A percentile compares a stretch with the other conserved stretches of the same genome.
phyloP scores from a whole-genome alignment of 179 eudicot genomes.

The Sideroxylon spinosum region DNA sequence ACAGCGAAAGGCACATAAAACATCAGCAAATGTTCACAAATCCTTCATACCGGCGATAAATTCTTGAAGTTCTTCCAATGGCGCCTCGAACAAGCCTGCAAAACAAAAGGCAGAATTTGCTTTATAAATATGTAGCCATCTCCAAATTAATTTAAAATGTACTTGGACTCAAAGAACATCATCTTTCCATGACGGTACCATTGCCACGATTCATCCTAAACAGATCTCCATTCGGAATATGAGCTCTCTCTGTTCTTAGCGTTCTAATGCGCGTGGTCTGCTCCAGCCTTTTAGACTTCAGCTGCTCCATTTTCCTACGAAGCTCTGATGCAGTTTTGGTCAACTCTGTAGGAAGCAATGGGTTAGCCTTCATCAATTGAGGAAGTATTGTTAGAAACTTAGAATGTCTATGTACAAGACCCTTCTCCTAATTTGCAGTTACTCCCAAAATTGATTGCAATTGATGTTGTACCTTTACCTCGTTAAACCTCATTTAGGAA shows the following conservation, averaged over 20 bases:
- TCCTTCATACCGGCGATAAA: slow-evolving; percentile 28
- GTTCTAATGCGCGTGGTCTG: slow-evolving; percentile 21
- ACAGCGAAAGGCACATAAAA: not conserved
- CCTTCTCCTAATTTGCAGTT: not conserved
- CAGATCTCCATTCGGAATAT: slow-evolving; percentile 30
- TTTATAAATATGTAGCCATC: not conserved
- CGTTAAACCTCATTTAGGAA: not conserved
- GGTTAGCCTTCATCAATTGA: not conserved
- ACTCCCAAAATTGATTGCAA: not conserved
- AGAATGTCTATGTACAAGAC: not conserved
- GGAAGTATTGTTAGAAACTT: not conserved
- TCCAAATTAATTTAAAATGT: not conserved
- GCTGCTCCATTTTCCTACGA: slow-evolving; percentile 43
- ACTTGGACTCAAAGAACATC: not conserved
- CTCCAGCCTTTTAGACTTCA: slow-evolving; percentile 41
- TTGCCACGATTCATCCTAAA: slow-evolving; percentile 21
- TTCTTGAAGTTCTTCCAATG: slow-evolving; percentile 37
- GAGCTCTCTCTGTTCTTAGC: slow-evolving; percentile 16
- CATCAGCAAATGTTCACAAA: slow-evolving; percentile 20
- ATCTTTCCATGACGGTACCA: slow-evolving; percentile 19
- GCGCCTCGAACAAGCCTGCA: slow-evolving; percentile 34
- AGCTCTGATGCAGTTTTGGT: slow-evolving; percentile 49
- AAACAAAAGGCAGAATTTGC: slow-evolving; percentile 11
- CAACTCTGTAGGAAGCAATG: slow-evolving; percentile 42
- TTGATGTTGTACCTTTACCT: not conserved